Conservation (phyloP, 2,329 filamentous ascomycete species). For the Trichothecium roseum region DNA sequence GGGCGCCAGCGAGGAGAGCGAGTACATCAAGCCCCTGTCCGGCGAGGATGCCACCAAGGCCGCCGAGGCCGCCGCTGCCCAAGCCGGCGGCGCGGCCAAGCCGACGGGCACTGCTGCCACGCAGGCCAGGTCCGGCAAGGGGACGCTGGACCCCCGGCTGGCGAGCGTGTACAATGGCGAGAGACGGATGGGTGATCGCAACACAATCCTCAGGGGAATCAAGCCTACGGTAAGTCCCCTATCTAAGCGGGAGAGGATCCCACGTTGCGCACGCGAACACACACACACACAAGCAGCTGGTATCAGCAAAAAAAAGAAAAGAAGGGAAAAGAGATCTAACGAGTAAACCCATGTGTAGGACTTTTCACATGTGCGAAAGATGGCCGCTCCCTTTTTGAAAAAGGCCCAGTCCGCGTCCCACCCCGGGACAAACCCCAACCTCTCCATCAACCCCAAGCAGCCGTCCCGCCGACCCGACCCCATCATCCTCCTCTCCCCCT, state of each 20-base stretch:
- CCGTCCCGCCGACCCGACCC: constrained; percentile 52
- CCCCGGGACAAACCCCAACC: constrained; percentile 30
- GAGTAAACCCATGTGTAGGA: constrained; percentile 54
- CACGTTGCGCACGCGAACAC: not conserved
- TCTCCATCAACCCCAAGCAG: constrained; percentile 43
- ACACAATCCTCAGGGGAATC: constrained; percentile 74
- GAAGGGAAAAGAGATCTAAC: too few relatives aligned
- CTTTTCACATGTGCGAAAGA: constrained; percentile 86
- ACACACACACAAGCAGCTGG: not conserved
- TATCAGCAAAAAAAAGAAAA: too few relatives aligned
- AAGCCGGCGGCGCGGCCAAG: constrained; percentile 17
- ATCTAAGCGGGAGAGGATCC: not conserved
- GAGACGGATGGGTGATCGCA: constrained; percentile 84
- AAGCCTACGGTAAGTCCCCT: constrained; percentile 65
- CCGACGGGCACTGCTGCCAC: constrained; percentile 27
- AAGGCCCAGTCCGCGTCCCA: constrained; percentile 34
- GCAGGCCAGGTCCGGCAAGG: constrained; percentile 47
- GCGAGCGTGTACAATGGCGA: constrained; percentile 87
- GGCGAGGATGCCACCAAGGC: constrained; percentile 43
- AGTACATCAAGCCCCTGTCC: constrained; percentile 80
- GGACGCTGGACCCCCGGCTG: constrained; percentile 67
- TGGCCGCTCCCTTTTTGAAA: constrained; percentile 66
- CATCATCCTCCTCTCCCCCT: constrained; percentile 94
- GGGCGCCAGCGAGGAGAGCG: constrained; percentile 79
- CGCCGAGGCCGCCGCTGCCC: constrained; percentile 28